Evolutionary conservation across 306 rosid genomes (phyloP).

Genomic region (Dryas drummondii): DNA sequence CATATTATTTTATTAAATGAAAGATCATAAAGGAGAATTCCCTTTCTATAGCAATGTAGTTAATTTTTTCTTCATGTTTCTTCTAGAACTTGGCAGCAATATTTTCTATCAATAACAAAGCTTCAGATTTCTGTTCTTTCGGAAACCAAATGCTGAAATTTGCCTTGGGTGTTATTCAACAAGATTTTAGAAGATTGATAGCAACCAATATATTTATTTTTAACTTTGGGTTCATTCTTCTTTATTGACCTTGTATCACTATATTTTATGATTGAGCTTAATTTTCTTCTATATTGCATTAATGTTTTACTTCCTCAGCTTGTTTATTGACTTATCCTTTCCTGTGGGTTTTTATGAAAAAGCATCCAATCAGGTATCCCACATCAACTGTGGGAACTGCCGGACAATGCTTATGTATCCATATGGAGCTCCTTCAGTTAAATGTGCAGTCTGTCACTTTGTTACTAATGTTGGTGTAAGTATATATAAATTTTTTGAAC

Average conservation of each 20-base stretch:
- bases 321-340: slow-evolving; percentile 30
- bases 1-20: neutral
- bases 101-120: neutral
- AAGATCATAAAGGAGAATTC: neutral
- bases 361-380: slow-evolving; percentile 75
- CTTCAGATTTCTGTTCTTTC: slow-evolving; percentile 2
- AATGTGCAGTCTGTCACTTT: slow-evolving; percentile 93
- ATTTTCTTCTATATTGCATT: neutral
- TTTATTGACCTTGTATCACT: neutral
- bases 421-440: slow-evolving; percentile 95
- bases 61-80: neutral
- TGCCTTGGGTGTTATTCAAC: neutral
- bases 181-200: neutral
- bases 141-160: neutral
- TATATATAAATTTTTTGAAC: slow-evolving; percentile 22
- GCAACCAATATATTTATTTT: neutral
- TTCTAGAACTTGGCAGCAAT: neutral
- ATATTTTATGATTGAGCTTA: neutral
- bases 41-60: neutral
- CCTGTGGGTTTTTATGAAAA: slow-evolving; percentile 32
- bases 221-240: slow-evolving; percentile 3
- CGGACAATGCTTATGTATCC: slow-evolving; percentile 93
- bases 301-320: neutral
- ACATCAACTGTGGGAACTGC: slow-evolving; percentile 88
- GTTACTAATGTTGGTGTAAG: slow-evolving; percentile 83